A percentile compares a stretch with the other conserved stretches of the same genome.
phyloP scores from a whole-genome alignment of 1,284 basidiomycete species.

The Melampsora americana region DNA sequence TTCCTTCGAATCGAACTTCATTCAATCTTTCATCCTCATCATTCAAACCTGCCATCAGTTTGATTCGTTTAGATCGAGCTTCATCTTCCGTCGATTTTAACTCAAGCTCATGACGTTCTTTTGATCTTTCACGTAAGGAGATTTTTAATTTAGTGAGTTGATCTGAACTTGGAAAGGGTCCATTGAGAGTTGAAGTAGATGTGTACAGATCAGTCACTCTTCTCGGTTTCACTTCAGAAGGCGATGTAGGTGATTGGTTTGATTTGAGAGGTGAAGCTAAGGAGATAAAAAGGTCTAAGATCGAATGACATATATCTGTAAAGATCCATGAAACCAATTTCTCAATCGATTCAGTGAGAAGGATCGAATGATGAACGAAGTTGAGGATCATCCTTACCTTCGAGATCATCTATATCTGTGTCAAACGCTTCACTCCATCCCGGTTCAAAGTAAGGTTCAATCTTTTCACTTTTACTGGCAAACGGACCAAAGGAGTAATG shows the following conservation, averaged over 20 bases:
- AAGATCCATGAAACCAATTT: neutral
- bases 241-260: slow-evolving; percentile 66
- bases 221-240: slow-evolving; percentile 62
- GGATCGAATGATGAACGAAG: slow-evolving; percentile 1
- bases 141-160: slow-evolving; percentile 57
- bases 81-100: neutral
- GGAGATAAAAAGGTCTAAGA: slow-evolving; percentile 74
- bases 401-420: slow-evolving; percentile 68
- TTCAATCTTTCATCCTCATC: slow-evolving; percentile 17
- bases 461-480: slow-evolving; percentile 53
- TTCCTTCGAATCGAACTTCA: slow-evolving; percentile 19
- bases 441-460: slow-evolving; percentile 57
- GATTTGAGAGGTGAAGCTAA: slow-evolving; percentile 62
- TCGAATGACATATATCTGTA: slow-evolving; percentile 74
- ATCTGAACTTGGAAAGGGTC: no score
- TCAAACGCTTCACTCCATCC: slow-evolving; percentile 69
- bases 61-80: slow-evolving; percentile 24
- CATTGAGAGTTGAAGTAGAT: slow-evolving; percentile 51
- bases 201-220: slow-evolving; percentile 65
- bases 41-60: slow-evolving; percentile 25
- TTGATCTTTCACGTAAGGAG: slow-evolving; percentile 52
- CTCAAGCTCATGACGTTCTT: slow-evolving; percentile 44
- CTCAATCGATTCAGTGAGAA: neutral
- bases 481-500: slow-evolving; percentile 45
- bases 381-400: slow-evolving; percentile 58